Percentiles rank a stretch among this genome's conserved stretches.
These are phyloP conservation scores for Puccinia horiana DNA, from an alignment of 1,284 basidiomycete genomes.

Conservation along the genomic window DNA sequence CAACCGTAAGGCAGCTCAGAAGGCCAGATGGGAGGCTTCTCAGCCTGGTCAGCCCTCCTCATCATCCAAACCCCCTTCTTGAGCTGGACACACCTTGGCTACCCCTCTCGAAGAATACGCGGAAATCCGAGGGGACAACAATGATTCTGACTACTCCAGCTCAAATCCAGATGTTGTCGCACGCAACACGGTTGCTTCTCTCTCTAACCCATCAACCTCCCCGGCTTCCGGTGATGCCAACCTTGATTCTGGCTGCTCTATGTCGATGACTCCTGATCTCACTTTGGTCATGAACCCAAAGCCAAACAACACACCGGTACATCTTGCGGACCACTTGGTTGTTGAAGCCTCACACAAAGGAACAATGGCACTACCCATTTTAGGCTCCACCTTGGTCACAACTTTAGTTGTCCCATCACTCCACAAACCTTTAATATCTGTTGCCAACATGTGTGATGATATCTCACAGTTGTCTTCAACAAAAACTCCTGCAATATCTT, in stretches of 20 bases:
- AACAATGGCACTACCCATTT: too few species aligned
- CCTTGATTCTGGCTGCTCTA: constrained; percentile 7
- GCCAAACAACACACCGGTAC: neutral
- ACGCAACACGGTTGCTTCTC: neutral
- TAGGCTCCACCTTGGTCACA: neutral
- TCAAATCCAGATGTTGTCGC: neutral
- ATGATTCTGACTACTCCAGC: neutral
- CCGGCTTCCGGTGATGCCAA: neutral
- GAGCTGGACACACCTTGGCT: neutral
- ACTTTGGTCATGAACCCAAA: neutral
- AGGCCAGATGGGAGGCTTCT: neutral
- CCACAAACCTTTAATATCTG: neutral
- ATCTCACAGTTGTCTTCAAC: neutral
- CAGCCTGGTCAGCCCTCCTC: neutral
- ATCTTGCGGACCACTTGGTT: neutral
- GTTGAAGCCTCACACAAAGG: constrained; percentile 24
- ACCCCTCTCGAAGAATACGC: neutral
- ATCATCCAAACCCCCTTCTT: neutral
- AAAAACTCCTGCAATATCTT: neutral
- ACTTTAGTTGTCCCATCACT: neutral
- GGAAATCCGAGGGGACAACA: neutral
- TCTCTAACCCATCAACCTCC: neutral
- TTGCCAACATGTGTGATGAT: constrained; percentile 2
- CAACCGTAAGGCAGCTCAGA: neutral
- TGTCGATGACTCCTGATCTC: constrained; percentile 4